Evolutionary conservation across 1,284 basidiomycete species (phyloP).

Genomic region (Volvariella surrecta): DNA sequence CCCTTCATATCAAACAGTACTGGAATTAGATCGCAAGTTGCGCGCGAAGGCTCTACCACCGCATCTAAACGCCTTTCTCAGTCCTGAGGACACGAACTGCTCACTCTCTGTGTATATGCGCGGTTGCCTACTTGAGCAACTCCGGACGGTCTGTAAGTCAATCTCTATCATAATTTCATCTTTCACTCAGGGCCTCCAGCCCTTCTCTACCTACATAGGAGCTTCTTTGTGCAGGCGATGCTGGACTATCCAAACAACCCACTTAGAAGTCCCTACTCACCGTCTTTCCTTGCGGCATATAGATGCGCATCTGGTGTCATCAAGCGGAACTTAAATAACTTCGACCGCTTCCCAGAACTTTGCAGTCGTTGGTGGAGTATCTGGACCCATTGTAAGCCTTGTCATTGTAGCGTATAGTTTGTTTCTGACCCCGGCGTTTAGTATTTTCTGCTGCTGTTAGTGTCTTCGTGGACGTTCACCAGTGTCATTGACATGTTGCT

Average conservation of each 20-base stretch:
- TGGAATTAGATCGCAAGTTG: slow-evolving; percentile 65
- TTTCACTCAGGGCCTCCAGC: slow-evolving; percentile 27
- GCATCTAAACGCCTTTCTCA: neutral
- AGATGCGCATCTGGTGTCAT: slow-evolving; percentile 48
- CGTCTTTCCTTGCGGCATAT: slow-evolving; percentile 59
- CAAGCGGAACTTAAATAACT: slow-evolving; percentile 46
- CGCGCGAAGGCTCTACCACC: slow-evolving; percentile 45
- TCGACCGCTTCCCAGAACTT: slow-evolving; percentile 40
- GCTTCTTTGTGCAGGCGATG: slow-evolving; percentile 64
- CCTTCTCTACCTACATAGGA: slow-evolving; percentile 58
- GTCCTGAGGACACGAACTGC: neutral
- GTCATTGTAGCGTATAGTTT: neutral
- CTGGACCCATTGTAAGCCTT: slow-evolving; percentile 34
- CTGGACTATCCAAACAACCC: slow-evolving; percentile 53
- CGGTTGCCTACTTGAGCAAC: slow-evolving; percentile 1
- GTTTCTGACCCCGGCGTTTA: slow-evolving; percentile 10
- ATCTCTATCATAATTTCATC: neutral
- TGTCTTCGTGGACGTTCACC: slow-evolving; percentile 1
- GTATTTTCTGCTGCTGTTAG: slow-evolving; percentile 48
- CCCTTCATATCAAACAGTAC: slow-evolving; percentile 56
- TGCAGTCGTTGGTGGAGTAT: slow-evolving; percentile 48
- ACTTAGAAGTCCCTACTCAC: slow-evolving; percentile 47
- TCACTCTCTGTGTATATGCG: slow-evolving; percentile 5
- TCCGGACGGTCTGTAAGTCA: neutral
- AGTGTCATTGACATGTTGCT: neutral